A percentile compares a stretch with the other conserved stretches of the same genome.
These are phyloP conservation scores for Angomonas ambiguus DNA, from an alignment of 208 protist genomes.

Conservation along the genomic window DNA sequence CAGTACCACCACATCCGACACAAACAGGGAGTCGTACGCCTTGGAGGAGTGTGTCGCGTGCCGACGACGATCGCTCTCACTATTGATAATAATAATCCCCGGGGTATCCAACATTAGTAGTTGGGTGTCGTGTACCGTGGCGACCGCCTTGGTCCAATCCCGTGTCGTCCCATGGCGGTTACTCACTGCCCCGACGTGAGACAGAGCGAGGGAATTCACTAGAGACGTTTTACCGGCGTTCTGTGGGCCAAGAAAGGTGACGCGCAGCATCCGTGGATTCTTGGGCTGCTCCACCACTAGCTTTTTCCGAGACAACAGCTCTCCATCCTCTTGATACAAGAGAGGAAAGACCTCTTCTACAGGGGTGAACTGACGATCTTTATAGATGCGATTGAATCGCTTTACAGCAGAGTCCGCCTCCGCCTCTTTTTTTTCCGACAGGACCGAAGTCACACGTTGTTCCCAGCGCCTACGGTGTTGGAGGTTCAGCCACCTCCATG, in stretches of 20 bases:
- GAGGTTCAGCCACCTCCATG: neutral
- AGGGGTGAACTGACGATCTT: slow-evolving; percentile 72
- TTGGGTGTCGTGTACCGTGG: slow-evolving; percentile 86
- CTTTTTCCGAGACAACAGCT: neutral
- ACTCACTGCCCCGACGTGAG: slow-evolving; percentile 81
- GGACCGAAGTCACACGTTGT: slow-evolving; percentile 72
- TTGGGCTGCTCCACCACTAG: slow-evolving; percentile 26
- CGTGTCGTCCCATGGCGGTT: slow-evolving; percentile 71
- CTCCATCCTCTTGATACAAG: neutral
- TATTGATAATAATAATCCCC: slow-evolving; percentile 46
- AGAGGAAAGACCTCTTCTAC: slow-evolving; percentile 78
- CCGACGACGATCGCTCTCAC: slow-evolving; percentile 42
- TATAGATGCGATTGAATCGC: slow-evolving; percentile 83
- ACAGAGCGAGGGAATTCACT: slow-evolving; percentile 80
- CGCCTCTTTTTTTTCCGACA: slow-evolving; percentile 54
- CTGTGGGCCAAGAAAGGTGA: slow-evolving; percentile 72
- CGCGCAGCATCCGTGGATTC: slow-evolving; percentile 42
- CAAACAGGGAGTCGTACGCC: slow-evolving; percentile 82
- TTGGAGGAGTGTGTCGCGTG: slow-evolving; percentile 44
- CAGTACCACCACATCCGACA: slow-evolving; percentile 76
- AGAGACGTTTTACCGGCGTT: slow-evolving; percentile 89
- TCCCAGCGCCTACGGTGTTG: slow-evolving; percentile 81
- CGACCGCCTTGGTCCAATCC: slow-evolving; percentile 77
- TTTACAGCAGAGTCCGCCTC: slow-evolving; percentile 55
- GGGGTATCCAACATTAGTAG: slow-evolving; percentile 87